phyloP scores from a whole-genome alignment of 139 green algal species.

The Deuterostichococcus epilithicus region DNA sequence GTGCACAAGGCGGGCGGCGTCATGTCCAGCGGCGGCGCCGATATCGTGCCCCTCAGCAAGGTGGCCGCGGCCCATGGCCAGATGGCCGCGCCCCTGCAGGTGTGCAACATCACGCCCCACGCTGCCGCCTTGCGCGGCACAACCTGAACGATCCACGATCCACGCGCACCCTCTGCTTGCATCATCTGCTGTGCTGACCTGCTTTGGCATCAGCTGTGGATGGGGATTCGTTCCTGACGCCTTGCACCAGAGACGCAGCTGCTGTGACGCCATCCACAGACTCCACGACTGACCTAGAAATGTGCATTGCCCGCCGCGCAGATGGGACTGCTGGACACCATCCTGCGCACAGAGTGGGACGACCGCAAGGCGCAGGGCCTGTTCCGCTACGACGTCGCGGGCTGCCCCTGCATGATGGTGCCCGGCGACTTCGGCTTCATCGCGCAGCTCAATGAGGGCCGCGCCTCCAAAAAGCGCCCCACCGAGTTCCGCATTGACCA shows the following conservation, averaged over 20 bases:
- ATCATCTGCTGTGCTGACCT: background rate
- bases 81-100: background rate
- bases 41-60: constrained; percentile 1
- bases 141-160: no score
- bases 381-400: constrained; percentile 94
- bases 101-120: background rate
- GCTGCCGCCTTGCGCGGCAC: no score
- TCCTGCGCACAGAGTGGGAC: constrained; percentile 75
- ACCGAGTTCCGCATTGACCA: constrained; percentile 96
- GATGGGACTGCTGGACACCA: constrained; percentile 52
- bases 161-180: no score
- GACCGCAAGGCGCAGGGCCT: constrained; percentile 53
- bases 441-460: constrained; percentile 94
- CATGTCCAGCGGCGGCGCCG: no score
- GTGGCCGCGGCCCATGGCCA: background rate
- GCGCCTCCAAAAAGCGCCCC: constrained; percentile 91
- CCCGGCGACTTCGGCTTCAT: constrained; percentile 81
- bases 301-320: background rate
- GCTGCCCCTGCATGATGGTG: constrained; percentile 81
- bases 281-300: background rate
- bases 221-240: background rate
- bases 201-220: background rate
- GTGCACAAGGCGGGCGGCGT: background rate
- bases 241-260: background rate
- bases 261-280: background rate